Conservation (phyloP, 208 protist species). For the Angomonas deanei region DNA sequence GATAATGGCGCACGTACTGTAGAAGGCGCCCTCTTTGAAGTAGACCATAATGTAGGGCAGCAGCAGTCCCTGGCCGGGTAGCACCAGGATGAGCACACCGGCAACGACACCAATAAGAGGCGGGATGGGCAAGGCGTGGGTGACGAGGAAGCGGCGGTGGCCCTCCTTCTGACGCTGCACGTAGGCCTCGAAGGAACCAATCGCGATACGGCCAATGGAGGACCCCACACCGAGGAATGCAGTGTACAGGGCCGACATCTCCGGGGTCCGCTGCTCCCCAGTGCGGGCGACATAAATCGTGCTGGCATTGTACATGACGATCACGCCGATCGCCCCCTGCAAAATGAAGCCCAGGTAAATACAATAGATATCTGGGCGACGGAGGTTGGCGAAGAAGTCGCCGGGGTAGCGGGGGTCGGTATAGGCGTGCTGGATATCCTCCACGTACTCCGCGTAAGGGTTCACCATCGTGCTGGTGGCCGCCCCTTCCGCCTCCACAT, state of each 20-base stretch:
- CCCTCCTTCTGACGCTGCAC: constrained; percentile 46
- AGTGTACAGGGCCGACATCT: constrained; percentile 51
- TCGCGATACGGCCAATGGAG: constrained; percentile 41
- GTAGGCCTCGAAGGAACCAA: constrained; percentile 61
- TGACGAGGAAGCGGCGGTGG: constrained; percentile 45
- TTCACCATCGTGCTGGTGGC: neutral
- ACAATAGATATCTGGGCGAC: constrained; percentile 38
- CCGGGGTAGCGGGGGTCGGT: constrained; percentile 59
- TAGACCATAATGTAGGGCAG: constrained; percentile 67
- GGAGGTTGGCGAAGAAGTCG: constrained; percentile 29
- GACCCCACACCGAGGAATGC: constrained; percentile 58
- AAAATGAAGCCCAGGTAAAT: constrained; percentile 46
- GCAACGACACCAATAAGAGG: constrained; percentile 45
- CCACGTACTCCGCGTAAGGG: constrained; percentile 1
- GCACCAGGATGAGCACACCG: constrained; percentile 48
- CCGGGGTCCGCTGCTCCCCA: constrained; percentile 27
- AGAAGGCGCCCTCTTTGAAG: constrained; percentile 61
- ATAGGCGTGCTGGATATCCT: constrained; percentile 18
- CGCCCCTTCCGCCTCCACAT: neutral
- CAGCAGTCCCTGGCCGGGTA: constrained; percentile 50
- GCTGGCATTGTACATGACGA: constrained; percentile 58
- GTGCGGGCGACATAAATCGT: constrained; percentile 59
- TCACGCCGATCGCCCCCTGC: constrained; percentile 43
- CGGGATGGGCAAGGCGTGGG: constrained; percentile 33
- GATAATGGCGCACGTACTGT: constrained; percentile 48